Base-by-base conservation (phyloP, 192 early-diverging fungal species). In the Gigaspora rosea region DNA sequence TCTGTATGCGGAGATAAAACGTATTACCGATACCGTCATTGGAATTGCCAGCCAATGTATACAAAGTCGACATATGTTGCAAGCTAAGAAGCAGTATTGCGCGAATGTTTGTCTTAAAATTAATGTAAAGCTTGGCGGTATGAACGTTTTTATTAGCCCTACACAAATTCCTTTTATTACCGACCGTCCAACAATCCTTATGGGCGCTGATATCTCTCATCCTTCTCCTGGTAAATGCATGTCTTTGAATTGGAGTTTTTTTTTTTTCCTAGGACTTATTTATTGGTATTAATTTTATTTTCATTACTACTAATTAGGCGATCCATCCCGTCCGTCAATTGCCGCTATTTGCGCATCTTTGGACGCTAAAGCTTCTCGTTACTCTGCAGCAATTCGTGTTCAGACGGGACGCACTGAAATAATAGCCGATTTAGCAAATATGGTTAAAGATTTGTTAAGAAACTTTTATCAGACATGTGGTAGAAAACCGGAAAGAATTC, bases 71-170 rank as follows among this genome's bases (percentile, higher is more conserved):
- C 90, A 96, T 73, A 86, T 94, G 78, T 86, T 86, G 79, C 79
- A 84, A 27, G 85, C 92, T 22, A 95, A 92, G 80, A 80, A 90
- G 52, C 96, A 97, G 84, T 98, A 98, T 86, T 96, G 94, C 76
- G 96, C 96, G 16, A 98, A 98, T 73, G 91, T 98, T 16, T 95
- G 91, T 73, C 83, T 98, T 33, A 98, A 98, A 86, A 89, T 97
- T 71, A 98, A 98, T 82, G 88, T 92, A 46, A 97, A 98, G 86
- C 88, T 98, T 8, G 95, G 96, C 65, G 96, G 95, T 57, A 91
- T 91, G 85, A 97, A 96, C 83, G 85, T 89, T 36, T 90, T 85
- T 75, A 80, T 98, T 52, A 79, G 69, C 0, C 82, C 82, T 35
- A 51, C 78, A 10, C 85, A 93, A 65, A 86, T 93, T 33, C 90